Conservation (phyloP, 768 basidiomycete genomes). For the Termitomyces heimii region DNA sequence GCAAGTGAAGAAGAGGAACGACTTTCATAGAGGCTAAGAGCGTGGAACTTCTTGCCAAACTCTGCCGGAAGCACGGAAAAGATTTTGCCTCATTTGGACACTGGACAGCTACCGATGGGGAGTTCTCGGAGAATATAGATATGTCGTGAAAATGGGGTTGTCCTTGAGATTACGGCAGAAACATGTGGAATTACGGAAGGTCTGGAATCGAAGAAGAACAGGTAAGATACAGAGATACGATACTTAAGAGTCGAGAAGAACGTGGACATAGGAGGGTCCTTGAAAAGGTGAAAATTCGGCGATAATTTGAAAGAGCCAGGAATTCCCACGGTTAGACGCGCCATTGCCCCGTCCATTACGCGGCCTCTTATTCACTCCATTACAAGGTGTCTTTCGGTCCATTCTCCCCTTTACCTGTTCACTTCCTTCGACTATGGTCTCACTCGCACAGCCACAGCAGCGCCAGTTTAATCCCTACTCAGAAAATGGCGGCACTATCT, state of each 20-base stretch:
- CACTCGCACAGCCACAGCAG: slow-evolving; percentile 38
- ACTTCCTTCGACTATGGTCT: slow-evolving; percentile 27
- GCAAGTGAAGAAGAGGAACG: neutral
- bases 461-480: slow-evolving; percentile 83
- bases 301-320: slow-evolving; percentile 17
- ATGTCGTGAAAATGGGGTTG: slow-evolving; percentile 35
- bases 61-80: slow-evolving; percentile 4
- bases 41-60: neutral
- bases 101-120: slow-evolving; percentile 20
- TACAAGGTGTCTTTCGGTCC: slow-evolving; percentile 21
- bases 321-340: slow-evolving; percentile 36
- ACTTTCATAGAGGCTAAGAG: neutral
- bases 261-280: slow-evolving; percentile 1
- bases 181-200: slow-evolving; percentile 7
- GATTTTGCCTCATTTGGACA: slow-evolving; percentile 8
- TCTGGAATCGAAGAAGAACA: slow-evolving; percentile 8
- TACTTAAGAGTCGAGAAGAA: slow-evolving; percentile 6
- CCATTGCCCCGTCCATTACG: slow-evolving; percentile 33
- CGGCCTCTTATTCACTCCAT: slow-evolving; percentile 30
- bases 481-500: slow-evolving; percentile 93
- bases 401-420: slow-evolving; percentile 10
- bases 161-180: neutral
- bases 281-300: slow-evolving; percentile 32
- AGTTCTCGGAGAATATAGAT: slow-evolving; percentile 29
- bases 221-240: slow-evolving; percentile 1